These are phyloP conservation scores for Trichoderma sp. DNA, from an alignment of 2,329 filamentous ascomycete species.

Conservation along the genomic window DNA sequence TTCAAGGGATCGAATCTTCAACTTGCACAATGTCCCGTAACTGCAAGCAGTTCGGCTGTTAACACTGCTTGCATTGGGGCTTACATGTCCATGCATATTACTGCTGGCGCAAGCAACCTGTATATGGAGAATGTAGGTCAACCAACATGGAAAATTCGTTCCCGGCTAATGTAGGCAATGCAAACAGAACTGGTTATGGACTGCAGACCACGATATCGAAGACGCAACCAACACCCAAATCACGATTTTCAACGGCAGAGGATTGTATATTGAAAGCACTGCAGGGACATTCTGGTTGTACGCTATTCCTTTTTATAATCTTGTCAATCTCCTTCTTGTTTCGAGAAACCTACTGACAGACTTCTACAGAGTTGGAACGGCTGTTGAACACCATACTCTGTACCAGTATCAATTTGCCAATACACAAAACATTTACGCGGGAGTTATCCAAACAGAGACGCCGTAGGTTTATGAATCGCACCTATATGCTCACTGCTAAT, in stretches of 20 bases:
- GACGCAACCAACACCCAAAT: constrained; percentile 26
- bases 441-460: constrained; percentile 61
- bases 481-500: background rate
- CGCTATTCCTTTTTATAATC: background rate
- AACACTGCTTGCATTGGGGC: background rate
- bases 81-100: constrained; percentile 9
- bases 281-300: constrained; percentile 11
- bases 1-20: constrained; percentile 11
- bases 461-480: background rate
- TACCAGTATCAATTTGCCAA: constrained; percentile 48
- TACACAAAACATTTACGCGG: constrained; percentile 52
- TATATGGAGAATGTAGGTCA: constrained; percentile 1
- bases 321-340: too few relatives aligned
- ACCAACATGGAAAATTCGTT: background rate
- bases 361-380: constrained; percentile 25
- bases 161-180: background rate
- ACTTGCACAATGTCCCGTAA: background rate
- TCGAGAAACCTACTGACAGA: background rate
- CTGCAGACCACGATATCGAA: constrained; percentile 9
- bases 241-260: constrained; percentile 35
- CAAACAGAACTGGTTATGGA: constrained; percentile 3
- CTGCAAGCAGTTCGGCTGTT: background rate
- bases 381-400: constrained; percentile 45
- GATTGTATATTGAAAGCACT: constrained; percentile 33
- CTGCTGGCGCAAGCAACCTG: constrained; percentile 2